These are phyloP conservation scores for Coprinopsis strossmayeri DNA, from an alignment of 768 basidiomycete genomes.

Conservation along the genomic window DNA sequence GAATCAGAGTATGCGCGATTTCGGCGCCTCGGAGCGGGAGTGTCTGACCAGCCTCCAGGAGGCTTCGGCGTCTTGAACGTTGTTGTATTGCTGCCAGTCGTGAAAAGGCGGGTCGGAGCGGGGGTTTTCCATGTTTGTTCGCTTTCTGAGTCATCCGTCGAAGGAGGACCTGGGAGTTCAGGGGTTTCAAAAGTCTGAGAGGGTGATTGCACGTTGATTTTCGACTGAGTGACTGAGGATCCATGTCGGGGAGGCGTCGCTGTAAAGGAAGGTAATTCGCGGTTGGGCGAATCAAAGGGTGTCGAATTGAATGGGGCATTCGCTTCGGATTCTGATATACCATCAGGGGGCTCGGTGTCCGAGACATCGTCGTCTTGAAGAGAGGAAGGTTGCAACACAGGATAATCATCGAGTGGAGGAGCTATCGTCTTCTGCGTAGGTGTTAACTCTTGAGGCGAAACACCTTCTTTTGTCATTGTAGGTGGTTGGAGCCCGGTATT, in stretches of 20 bases:
- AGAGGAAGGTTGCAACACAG: background rate
- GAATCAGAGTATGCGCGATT: slow-evolving; percentile 9
- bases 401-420: background rate
- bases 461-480: slow-evolving; percentile 1
- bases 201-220: slow-evolving; percentile 34
- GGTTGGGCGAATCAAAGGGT: slow-evolving; percentile 13
- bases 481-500: too few species aligned
- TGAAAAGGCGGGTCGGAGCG: slow-evolving; percentile 4
- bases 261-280: slow-evolving; percentile 8
- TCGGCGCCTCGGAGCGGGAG: slow-evolving; percentile 21
- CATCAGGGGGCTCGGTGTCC: background rate
- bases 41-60: slow-evolving; percentile 32
- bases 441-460: slow-evolving; percentile 16
- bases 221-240: background rate
- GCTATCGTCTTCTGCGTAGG: slow-evolving; percentile 16
- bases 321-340: background rate
- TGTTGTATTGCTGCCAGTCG: slow-evolving; percentile 15
- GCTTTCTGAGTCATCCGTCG: slow-evolving; percentile 23
- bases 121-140: slow-evolving; percentile 1
- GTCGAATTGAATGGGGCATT: background rate
- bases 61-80: slow-evolving; percentile 39
- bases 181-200: slow-evolving; percentile 58
- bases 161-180: slow-evolving; percentile 61
- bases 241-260: slow-evolving; percentile 12
- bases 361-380: background rate